These are phyloP conservation scores for Picochlorum sp. DNA, from an alignment of 139 green algal genomes.

Conservation along the genomic window DNA sequence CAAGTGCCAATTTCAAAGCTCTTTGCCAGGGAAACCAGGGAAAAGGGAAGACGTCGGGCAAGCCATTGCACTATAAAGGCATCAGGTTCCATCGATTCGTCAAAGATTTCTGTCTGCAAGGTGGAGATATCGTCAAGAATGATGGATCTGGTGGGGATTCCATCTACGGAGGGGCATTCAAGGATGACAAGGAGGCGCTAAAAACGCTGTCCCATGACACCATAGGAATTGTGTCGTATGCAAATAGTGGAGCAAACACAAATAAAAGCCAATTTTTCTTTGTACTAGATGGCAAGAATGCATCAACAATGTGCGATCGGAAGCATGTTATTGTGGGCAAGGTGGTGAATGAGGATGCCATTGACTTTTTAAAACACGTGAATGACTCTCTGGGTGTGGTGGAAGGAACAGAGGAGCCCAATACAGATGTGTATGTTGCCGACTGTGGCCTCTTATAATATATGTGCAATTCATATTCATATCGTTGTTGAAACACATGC, in stretches of 20 bases:
- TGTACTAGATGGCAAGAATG: slow-evolving; percentile 37
- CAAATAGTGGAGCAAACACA: slow-evolving; percentile 78
- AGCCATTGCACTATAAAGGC: slow-evolving; percentile 71
- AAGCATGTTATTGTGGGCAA: slow-evolving; percentile 82
- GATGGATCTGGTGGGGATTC: slow-evolving; percentile 72
- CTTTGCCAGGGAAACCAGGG: slow-evolving; percentile 71
- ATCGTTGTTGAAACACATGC: too few relatives aligned
- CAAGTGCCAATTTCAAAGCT: slow-evolving; percentile 56
- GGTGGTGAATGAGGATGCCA: slow-evolving; percentile 53
- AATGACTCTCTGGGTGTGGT: not conserved
- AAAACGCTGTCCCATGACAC: slow-evolving; percentile 59
- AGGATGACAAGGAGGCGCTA: slow-evolving; percentile 69
- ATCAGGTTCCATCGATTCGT: slow-evolving; percentile 70
- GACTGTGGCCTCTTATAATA: too few relatives aligned
- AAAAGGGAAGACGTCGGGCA: slow-evolving; percentile 59
- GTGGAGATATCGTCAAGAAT: slow-evolving; percentile 60
- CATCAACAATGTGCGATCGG: slow-evolving; percentile 57
- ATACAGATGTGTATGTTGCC: too few relatives aligned
- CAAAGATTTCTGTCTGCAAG: slow-evolving; percentile 64
- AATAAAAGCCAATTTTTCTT: slow-evolving; percentile 86
- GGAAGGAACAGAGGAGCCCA: too few relatives aligned
- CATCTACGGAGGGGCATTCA: slow-evolving; percentile 73
- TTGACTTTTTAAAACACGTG: slow-evolving; percentile 51
- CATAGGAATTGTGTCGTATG: slow-evolving; percentile 63
- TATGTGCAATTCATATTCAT: too few relatives aligned